These are phyloP conservation scores for Eucalyptus camaldulensis DNA, from an alignment of 345 rosid species.

Conservation along the genomic window DNA sequence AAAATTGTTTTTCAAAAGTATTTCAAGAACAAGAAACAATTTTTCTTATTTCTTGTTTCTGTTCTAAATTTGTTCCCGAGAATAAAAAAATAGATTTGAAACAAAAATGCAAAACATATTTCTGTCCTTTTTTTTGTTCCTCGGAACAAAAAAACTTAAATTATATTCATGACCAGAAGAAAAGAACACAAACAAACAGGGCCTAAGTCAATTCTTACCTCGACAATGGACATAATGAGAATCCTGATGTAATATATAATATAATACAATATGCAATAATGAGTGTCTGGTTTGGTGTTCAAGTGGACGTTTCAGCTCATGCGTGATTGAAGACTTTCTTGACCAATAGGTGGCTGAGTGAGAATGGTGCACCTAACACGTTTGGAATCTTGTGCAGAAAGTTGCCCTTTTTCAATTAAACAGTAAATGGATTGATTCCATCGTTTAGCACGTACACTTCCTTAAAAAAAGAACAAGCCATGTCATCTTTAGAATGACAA, in stretches of 20 bases:
- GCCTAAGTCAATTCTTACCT: neutral
- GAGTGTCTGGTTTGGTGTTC: neutral
- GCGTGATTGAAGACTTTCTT: neutral
- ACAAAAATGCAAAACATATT: no score
- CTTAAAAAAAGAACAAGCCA: neutral
- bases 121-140: no score
- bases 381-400: neutral
- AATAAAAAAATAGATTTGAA: no score
- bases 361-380: neutral
- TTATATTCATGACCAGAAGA: no score
- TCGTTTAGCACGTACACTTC: neutral
- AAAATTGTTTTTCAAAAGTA: no score
- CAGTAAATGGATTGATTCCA: neutral
- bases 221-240: neutral
- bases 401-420: neutral
- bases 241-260: neutral
- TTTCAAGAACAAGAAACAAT: no score
- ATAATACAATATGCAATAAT: neutral
- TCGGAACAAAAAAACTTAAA: no score
- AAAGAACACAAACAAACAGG: no score
- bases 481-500: neutral
- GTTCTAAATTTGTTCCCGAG: fast-evolving
- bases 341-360: neutral
- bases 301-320: neutral
- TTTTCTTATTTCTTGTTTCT: no score